Conservation (phyloP, 129 eudicot species). For the Tanacetum coccineum region DNA sequence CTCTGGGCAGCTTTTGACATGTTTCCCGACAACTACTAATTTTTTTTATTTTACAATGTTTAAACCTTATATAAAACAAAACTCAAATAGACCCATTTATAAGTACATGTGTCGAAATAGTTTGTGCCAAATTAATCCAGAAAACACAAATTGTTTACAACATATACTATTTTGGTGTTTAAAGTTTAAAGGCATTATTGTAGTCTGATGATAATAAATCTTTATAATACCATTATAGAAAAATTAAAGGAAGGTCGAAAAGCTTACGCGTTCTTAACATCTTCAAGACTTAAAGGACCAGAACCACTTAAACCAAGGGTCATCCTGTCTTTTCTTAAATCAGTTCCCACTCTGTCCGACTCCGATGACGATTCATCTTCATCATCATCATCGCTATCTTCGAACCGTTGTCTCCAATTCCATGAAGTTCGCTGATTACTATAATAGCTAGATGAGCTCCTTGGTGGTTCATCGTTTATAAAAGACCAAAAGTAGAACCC, state of each 20-base stretch:
- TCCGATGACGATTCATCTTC: constrained; percentile 50
- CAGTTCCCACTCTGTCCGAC: constrained; percentile 33
- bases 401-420: constrained; percentile 42
- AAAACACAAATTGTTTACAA: too few relatives aligned
- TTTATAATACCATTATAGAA: neutral
- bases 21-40: neutral
- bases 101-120: too few relatives aligned
- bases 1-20: neutral
- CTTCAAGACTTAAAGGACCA: constrained; percentile 83
- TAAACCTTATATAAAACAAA: neutral
- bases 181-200: neutral
- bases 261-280: constrained; percentile 82
- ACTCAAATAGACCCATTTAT: neutral
- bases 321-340: constrained; percentile 49
- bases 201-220: neutral
- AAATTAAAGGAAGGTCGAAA: neutral
- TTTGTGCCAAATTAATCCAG: too few relatives aligned
- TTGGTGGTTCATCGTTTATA: constrained; percentile 47
- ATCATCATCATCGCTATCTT: constrained; percentile 42
- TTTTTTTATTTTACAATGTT: neutral
- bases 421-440: constrained; percentile 37
- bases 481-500: constrained; percentile 66
- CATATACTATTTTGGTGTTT: too few relatives aligned
- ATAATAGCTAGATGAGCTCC: constrained; percentile 53
- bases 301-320: constrained; percentile 77